Evolutionary conservation across 108 stramenopile species (phyloP), one percentile per base, ranked within the genome.

Genomic region (Schizochytrium sp.): DNA sequence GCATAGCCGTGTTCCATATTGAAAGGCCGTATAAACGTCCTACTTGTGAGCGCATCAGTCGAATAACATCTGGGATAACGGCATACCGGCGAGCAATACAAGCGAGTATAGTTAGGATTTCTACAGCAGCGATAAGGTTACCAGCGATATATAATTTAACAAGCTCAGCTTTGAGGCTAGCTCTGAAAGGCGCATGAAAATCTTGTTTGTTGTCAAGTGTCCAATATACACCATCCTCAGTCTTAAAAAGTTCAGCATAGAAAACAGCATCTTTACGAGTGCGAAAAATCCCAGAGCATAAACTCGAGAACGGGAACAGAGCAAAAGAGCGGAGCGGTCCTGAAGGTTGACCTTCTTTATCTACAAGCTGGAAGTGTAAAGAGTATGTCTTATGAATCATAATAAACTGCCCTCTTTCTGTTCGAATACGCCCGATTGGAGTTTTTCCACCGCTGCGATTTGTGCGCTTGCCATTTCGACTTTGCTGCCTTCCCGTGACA

Each of bases 131-230:
- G 28, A 83, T 83, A 5, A 83, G 47, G 2, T 83, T 53, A n/a
- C 76, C 76, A 55, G 76, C 76, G 55, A 83, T 83, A 50, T 83
- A 83, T 38, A 10, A 5, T 42, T 83, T 49, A 38, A 83, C 76
- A 5, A 83, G 76, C 8, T 83, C 53, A 10, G 76, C 47, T 50
- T 83, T 83, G 0, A 83, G 53, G 28, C 53, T 55, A n/a, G 53
- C 53, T 17, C 76, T 47, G 40, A 55, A 83, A 38, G 64, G 3
- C 15, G 76, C 76, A n/a, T 83, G 50, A 5, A 83, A 40, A 2
- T 83, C 53, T 3, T 83, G 50, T n/a, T 83, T 83, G 76, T 83
- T 55, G 53, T 83, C 76, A 8, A 83, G 47, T 2, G 76, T 83
- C 76, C 76, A 83, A 2, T 53, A 83, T 28, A 55, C 5, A 38